phyloP scores from a whole-genome alignment of 192 early-diverging fungal genomes.

The Rhizoclosmatium sp. region DNA sequence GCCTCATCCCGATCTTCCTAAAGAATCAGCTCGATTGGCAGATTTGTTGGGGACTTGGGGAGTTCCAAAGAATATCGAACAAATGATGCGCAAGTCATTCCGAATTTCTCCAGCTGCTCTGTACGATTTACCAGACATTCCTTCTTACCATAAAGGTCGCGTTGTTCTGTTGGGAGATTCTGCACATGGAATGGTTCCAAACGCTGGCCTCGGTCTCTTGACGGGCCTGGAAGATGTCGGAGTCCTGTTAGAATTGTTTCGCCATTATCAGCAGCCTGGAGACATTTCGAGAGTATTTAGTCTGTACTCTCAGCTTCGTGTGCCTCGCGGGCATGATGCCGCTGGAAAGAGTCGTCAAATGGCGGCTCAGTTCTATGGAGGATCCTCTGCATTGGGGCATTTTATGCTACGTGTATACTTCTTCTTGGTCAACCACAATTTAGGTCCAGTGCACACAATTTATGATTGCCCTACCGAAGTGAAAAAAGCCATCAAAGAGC shows the following conservation, averaged over 20 bases:
- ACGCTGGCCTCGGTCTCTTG: conserved; percentile 39
- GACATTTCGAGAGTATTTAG: not conserved
- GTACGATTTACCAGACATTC: conserved; percentile 22
- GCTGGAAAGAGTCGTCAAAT: no score
- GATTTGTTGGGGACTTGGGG: conserved; percentile 12
- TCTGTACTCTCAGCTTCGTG: no score
- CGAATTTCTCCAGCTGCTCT: conserved; percentile 26
- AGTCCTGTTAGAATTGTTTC: conserved; percentile 34
- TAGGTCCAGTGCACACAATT: no score
- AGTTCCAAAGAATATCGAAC: conserved; percentile 9
- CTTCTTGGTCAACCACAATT: no score
- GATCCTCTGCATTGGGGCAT: no score
- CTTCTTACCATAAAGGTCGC: conserved; percentile 8
- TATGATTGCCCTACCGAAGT: no score
- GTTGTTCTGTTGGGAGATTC: conserved; percentile 32
- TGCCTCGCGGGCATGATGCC: no score
- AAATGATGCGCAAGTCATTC: conserved; percentile 22
- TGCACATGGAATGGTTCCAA: conserved; percentile 48
- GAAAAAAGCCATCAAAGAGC: no score
- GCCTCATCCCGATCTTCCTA: conserved; percentile 14
- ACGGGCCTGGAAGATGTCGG: conserved; percentile 44
- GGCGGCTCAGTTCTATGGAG: no score
- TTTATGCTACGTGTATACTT: no score
- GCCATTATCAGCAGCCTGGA: not conserved
- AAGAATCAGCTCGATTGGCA: conserved; percentile 9